Percentiles rank a stretch among this genome's conserved stretches.
phyloP scores from a whole-genome alignment of 1,139 yeast species.

The Hyphopichia khmerensis region DNA sequence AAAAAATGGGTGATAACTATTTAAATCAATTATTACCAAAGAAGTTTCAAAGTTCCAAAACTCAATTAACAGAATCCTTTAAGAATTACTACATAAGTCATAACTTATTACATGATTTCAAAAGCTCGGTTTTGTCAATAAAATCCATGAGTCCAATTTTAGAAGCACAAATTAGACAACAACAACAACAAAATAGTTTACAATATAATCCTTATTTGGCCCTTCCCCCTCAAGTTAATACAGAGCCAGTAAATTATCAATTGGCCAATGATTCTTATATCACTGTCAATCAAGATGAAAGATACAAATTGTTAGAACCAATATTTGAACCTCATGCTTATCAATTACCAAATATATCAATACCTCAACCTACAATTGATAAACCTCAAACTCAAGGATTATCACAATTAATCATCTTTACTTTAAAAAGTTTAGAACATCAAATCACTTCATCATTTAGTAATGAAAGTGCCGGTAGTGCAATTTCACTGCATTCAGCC shows the following conservation, averaged over 20 bases:
- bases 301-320: conserved; percentile 48
- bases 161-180: conserved; percentile 12
- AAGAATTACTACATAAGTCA: conserved; percentile 44
- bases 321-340: conserved; percentile 53
- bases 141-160: conserved; percentile 25
- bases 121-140: conserved; percentile 37
- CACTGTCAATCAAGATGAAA: conserved; percentile 36
- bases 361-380: conserved; percentile 40
- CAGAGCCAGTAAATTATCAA: conserved; percentile 21
- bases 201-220: conserved; percentile 1
- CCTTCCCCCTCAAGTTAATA: conserved; percentile 12
- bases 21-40: conserved; percentile 25
- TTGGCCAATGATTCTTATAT: conserved; percentile 45
- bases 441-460: conserved; percentile 20
- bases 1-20: conserved; percentile 23
- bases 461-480: conserved; percentile 15
- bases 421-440: conserved; percentile 35
- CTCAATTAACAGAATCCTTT: conserved; percentile 38
- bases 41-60: conserved; percentile 14
- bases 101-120: conserved; percentile 49
- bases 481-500: conserved; percentile 17
- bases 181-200: conserved; percentile 9
- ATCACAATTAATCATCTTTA: conserved; percentile 37
- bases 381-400: conserved; percentile 43
- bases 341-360: conserved; percentile 25